phyloP scores from a whole-genome alignment of 352 stramenopile species.

The Saprolegnia diclina region DNA sequence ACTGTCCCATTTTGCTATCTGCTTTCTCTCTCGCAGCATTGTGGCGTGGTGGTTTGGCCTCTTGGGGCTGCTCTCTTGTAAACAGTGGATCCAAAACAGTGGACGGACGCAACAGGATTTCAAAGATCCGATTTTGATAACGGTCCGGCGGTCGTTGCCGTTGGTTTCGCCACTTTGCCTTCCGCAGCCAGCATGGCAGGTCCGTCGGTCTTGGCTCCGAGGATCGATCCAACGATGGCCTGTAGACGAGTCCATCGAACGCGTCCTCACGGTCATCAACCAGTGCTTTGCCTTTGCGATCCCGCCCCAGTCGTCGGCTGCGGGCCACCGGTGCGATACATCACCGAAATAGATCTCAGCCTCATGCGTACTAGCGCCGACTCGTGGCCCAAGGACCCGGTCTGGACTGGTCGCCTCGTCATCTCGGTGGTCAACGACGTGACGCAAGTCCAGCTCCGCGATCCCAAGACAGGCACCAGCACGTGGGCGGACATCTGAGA shows the following conservation, averaged over 20 bases:
- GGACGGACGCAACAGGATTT: too few relatives aligned
- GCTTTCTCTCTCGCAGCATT: too few relatives aligned
- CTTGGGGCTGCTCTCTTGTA: too few relatives aligned
- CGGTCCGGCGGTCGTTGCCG: too few relatives aligned
- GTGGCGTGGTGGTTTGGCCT: too few relatives aligned
- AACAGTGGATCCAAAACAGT: too few relatives aligned
- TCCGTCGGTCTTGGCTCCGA: too few relatives aligned
- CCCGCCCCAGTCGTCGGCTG: slow-evolving; percentile 49
- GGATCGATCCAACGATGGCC: too few relatives aligned
- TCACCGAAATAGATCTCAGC: not conserved
- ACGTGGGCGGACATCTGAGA: not conserved
- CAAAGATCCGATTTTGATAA: too few relatives aligned
- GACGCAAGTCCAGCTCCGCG: slow-evolving; percentile 54
- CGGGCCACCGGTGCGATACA: slow-evolving; percentile 42
- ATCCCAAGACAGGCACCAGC: slow-evolving; percentile 41
- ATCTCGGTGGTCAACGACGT: slow-evolving; percentile 56
- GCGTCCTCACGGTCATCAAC: slow-evolving; percentile 59
- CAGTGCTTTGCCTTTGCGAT: slow-evolving; percentile 69
- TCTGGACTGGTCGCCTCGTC: slow-evolving; percentile 57
- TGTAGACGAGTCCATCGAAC: slow-evolving; percentile 33
- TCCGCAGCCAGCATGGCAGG: too few relatives aligned
- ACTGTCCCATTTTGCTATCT: too few relatives aligned
- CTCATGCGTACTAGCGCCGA: slow-evolving; percentile 41
- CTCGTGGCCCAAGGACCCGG: slow-evolving; percentile 53
- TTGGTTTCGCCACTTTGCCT: too few relatives aligned